Evolutionary conservation across 345 rosid species (phyloP).

Genomic region (Lepidium sativum): DNA sequence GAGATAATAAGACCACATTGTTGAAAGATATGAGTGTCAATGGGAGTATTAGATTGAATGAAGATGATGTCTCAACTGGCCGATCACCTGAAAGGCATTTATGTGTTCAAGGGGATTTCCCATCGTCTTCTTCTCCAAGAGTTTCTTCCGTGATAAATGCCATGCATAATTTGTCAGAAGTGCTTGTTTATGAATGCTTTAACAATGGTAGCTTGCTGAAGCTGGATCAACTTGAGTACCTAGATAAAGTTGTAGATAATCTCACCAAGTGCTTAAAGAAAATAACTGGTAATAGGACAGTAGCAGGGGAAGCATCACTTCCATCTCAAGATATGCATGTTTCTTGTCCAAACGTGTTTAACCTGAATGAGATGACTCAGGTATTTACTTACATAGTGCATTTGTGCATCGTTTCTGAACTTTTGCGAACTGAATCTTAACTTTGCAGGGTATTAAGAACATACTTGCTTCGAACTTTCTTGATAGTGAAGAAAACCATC

Average conservation of each 20-base stretch:
- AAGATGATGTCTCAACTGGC: slow-evolving; percentile 17
- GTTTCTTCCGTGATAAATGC: slow-evolving; percentile 39
- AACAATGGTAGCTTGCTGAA: slow-evolving; percentile 41
- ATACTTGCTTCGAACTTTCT: slow-evolving; percentile 54
- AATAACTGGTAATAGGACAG: slow-evolving; percentile 22
- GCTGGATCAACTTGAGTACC: slow-evolving; percentile 43
- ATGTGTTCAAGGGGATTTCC: slow-evolving; percentile 14
- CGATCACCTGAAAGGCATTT: slow-evolving; percentile 17
- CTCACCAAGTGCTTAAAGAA: slow-evolving; percentile 44
- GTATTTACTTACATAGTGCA: slow-evolving; percentile 29
- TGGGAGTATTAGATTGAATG: slow-evolving; percentile 9
- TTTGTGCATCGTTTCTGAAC: background rate
- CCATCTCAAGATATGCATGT: slow-evolving; percentile 15
- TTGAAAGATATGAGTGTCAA: slow-evolving; percentile 11
- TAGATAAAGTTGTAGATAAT: slow-evolving; percentile 50
- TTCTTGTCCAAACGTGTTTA: slow-evolving; percentile 16
- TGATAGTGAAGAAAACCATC: slow-evolving; percentile 44
- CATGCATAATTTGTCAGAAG: slow-evolving; percentile 60
- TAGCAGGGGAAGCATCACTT: slow-evolving; percentile 26
- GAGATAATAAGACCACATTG: background rate
- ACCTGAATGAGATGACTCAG: slow-evolving; percentile 46
- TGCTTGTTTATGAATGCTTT: slow-evolving; percentile 56
- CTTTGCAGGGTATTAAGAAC: slow-evolving; percentile 64
- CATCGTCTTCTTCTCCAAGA: slow-evolving; percentile 36
- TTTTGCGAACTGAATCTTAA: slow-evolving; percentile 11